Percentiles rank a stretch among this genome's conserved stretches.
These are phyloP conservation scores for Helicostylum pulchrum DNA, from an alignment of 192 early-diverging fungal species.

Conservation along the genomic window DNA sequence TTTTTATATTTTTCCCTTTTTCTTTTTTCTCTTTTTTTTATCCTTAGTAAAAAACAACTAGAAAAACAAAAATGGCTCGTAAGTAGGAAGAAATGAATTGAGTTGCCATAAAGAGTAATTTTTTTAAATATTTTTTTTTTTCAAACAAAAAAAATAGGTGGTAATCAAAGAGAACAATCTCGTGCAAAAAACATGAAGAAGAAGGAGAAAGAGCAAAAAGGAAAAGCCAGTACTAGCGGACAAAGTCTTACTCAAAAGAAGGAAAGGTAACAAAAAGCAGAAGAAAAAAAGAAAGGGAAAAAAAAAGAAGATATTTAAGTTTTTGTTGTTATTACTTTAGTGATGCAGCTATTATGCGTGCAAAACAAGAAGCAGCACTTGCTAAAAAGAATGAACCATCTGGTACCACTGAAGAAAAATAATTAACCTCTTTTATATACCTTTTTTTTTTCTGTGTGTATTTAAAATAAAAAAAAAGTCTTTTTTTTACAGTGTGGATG, in stretches of 20 bases:
- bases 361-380: conserved; percentile 42
- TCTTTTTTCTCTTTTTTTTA: background rate
- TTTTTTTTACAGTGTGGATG: too few species aligned
- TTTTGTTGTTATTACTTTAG: conserved; percentile 16
- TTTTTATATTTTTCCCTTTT: background rate
- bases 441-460: background rate
- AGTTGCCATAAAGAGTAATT: too few species aligned
- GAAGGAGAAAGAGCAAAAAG: conserved; percentile 30
- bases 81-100: background rate
- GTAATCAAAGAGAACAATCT: conserved; percentile 52
- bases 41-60: background rate
- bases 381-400: conserved; percentile 25
- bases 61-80: background rate
- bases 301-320: background rate
- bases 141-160: conserved; percentile 33
- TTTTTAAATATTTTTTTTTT: too few species aligned
- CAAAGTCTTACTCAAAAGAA: conserved; percentile 39
- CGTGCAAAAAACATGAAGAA: conserved; percentile 48
- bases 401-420: conserved; percentile 18
- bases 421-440: background rate
- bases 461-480: too few species aligned
- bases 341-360: conserved; percentile 53
- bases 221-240: conserved; percentile 27
- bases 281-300: background rate
- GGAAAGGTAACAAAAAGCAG: conserved; percentile 39